Conservation (phyloP, 208 protist species). For the Novymonas esmeraldas region DNA sequence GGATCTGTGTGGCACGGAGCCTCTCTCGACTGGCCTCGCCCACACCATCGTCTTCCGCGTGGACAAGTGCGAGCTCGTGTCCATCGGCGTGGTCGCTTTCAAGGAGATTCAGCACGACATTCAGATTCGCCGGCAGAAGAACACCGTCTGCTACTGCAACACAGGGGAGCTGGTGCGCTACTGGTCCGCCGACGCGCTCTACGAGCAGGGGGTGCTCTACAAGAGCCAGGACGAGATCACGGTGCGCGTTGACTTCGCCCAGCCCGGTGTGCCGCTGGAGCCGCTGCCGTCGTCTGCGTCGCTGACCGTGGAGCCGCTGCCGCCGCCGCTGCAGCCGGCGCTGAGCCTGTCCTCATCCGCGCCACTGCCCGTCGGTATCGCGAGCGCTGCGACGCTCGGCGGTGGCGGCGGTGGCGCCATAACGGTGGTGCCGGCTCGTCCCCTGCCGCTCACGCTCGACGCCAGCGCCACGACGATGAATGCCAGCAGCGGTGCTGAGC, state of each 20-base stretch:
- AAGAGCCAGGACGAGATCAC: constrained; percentile 63
- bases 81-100: constrained; percentile 69
- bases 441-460: background rate
- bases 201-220: constrained; percentile 44
- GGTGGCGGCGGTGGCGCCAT: too few relatives aligned
- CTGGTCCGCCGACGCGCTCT: constrained; percentile 42
- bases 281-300: constrained; percentile 4
- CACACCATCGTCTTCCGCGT: constrained; percentile 71
- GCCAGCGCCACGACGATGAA: constrained; percentile 5
- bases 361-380: constrained; percentile 13
- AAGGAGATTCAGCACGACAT: constrained; percentile 44
- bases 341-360: constrained; percentile 6
- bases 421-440: background rate
- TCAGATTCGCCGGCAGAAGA: constrained; percentile 52
- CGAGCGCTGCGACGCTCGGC: constrained; percentile 4
- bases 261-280: constrained; percentile 35
- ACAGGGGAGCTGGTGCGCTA: constrained; percentile 78
- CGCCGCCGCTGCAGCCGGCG: constrained; percentile 25
- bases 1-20: constrained; percentile 69
- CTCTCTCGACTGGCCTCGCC: constrained; percentile 44
- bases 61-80: constrained; percentile 78
- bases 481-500: constrained; percentile 10
- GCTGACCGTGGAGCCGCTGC: constrained; percentile 2
- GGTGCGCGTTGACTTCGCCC: constrained; percentile 52
- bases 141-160: constrained; percentile 78